Base-by-base conservation (phyloP, 2,329 filamentous ascomycete genomes). In the Cyphellophora europaea region DNA sequence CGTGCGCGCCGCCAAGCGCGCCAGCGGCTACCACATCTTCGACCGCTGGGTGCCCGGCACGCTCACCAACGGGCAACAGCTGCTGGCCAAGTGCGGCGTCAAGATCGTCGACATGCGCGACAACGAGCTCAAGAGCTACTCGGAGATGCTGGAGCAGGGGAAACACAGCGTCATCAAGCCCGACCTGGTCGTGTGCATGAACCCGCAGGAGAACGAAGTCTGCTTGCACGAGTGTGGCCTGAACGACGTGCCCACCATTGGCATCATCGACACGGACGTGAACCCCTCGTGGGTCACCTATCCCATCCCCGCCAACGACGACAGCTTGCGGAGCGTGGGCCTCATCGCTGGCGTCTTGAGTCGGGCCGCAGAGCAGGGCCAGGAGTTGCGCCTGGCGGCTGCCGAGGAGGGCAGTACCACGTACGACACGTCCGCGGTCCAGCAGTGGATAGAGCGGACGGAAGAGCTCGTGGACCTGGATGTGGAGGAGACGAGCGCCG, bases 261-360 rank as follows among this genome's bases (percentile, higher is more conserved):
- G 89, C 30, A 71, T 98, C 38, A 82, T 96, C 48, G 91, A 98
- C 59, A 96, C 91, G 1, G 83, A 98, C 58, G 80, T 79, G 2
- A 83, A 96, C 59, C 85, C 91, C 1, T 85, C 85, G 1, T 89
- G 84, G 76, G 87, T 96, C 33, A 96, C 91, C 3, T 98, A 98
- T 56, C 83, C 84, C 11, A 95, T 98, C 49, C 91, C 91, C 2
- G 86, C 86, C 33, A 98, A 98, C 58, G 91, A 98, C 55, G 91
- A 98, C 69, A 93, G 87, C 74, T 61, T 94, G 48, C 81, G 91
- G 41, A 79, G 80, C 45, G 73, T 87, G 32, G 76, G 81, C 49
- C 71, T 95, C 41, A 84, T 98, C 49, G 82, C 79, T 3, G 87
- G 87, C 35, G 79, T 91, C 1, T 69, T 98, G 23, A 89, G 88